phyloP scores from a whole-genome alignment of 768 basidiomycete species.

The Trametes cingulata region DNA sequence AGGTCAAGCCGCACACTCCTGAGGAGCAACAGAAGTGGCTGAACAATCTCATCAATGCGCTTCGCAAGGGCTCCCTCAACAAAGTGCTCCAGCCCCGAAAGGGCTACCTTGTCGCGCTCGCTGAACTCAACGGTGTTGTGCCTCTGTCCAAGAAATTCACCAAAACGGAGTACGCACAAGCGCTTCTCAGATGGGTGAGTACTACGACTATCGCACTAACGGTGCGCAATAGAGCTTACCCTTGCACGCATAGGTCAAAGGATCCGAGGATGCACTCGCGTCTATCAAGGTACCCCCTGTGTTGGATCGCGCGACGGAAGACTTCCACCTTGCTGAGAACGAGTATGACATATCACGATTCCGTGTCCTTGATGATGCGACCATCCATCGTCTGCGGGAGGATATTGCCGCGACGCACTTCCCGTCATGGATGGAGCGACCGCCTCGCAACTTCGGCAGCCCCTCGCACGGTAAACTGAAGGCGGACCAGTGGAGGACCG shows the following conservation, averaged over 20 bases:
- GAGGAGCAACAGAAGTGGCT: no score
- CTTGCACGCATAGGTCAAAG: background rate
- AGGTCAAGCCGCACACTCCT: no score
- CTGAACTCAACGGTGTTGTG: background rate
- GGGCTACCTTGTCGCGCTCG: background rate
- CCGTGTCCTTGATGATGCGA: background rate
- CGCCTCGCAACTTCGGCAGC: slow-evolving; percentile 37
- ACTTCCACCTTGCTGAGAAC: background rate
- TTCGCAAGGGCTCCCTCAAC: background rate
- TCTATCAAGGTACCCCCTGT: background rate
- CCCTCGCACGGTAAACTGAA: slow-evolving; percentile 34
- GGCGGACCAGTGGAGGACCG: slow-evolving; percentile 38
- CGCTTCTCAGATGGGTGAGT: background rate
- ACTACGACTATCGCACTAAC: background rate
- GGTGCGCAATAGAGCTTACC: background rate
- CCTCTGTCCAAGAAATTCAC: background rate
- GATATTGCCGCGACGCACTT: slow-evolving; percentile 34
- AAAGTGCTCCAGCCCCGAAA: background rate
- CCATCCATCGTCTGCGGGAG: background rate
- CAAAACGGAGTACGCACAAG: background rate
- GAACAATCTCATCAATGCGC: background rate
- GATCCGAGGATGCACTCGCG: background rate
- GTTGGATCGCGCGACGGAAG: background rate
- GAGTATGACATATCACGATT: no score
- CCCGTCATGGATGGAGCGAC: no score